Percentiles rank a stretch among this genome's conserved stretches.
Evolutionary conservation across 495 filamentous ascomycete species (phyloP).

Genomic region (Extremus antarcticus): DNA sequence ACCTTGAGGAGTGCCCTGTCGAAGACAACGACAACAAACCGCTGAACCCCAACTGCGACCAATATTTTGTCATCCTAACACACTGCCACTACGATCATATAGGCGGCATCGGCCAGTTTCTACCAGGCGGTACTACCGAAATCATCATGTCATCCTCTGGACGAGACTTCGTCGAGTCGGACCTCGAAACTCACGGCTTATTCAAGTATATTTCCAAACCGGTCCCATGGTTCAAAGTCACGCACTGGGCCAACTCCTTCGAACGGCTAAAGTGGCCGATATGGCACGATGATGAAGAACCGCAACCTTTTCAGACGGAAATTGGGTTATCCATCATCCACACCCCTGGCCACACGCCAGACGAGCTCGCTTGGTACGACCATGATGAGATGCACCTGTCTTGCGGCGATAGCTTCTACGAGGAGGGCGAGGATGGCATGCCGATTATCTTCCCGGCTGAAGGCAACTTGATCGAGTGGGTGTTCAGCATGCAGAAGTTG

Average conservation of each 20-base stretch:
- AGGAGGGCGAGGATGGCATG: constrained; percentile 25
- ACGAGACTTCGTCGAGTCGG: constrained; percentile 26
- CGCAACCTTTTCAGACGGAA: background rate
- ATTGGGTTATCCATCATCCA: constrained; percentile 31
- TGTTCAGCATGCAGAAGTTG: constrained; percentile 18
- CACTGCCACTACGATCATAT: constrained; percentile 38
- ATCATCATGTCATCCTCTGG: constrained; percentile 30
- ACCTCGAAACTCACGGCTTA: constrained; percentile 27
- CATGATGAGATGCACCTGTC: constrained; percentile 30
- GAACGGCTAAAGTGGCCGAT: constrained; percentile 16
- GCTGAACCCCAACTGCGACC: constrained; percentile 24
- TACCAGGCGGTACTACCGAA: constrained; percentile 17
- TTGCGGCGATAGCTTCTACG: constrained; percentile 36
- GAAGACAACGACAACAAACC: constrained; percentile 22
- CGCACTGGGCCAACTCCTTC: constrained; percentile 29
- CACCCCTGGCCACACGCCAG: constrained; percentile 35
- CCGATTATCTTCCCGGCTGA: constrained; percentile 32
- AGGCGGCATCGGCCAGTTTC: constrained; percentile 29
- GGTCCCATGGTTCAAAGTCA: constrained; percentile 28
- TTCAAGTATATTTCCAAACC: constrained; percentile 18
- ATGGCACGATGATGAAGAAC: background rate
- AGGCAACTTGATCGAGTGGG: constrained; percentile 16
- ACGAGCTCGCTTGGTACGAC: constrained; percentile 35
- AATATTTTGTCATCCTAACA: constrained; percentile 31
- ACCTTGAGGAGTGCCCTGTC: constrained; percentile 30